Evolutionary conservation across 176 grass and related monocot species (phyloP).

Genomic region (Rhipidocladum racemiflorum): DNA sequence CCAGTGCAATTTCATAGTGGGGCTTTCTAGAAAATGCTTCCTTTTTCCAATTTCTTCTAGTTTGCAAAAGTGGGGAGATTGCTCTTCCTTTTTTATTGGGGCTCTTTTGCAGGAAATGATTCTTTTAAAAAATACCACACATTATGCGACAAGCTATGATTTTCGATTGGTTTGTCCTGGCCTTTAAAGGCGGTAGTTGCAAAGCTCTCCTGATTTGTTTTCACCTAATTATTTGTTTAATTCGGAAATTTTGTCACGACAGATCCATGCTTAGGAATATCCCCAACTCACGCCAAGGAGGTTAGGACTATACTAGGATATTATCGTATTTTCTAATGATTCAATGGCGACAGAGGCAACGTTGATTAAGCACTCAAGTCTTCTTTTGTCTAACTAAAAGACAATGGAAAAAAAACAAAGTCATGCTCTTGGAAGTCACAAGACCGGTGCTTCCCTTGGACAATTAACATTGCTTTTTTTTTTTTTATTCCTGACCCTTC

Average conservation of each 20-base stretch:
- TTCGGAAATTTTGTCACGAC: background rate
- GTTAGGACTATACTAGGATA: background rate
- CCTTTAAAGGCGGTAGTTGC: background rate
- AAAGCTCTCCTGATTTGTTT: constrained; percentile 12
- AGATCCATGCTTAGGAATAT: background rate
- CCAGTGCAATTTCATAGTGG: background rate
- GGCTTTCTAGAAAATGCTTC: background rate
- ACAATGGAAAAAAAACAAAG: background rate
- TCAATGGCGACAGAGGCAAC: background rate
- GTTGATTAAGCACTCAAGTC: background rate
- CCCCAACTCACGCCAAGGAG: constrained; percentile 5
- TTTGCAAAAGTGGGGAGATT: background rate
- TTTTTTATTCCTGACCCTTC: background rate
- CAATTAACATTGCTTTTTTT: background rate
- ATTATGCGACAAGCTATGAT: background rate
- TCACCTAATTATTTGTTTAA: background rate
- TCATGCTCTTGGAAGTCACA: constrained; percentile 2
- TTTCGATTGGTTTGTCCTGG: background rate
- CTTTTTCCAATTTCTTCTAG: background rate
- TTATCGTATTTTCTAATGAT: background rate
- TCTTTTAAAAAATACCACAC: background rate
- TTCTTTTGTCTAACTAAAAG: background rate
- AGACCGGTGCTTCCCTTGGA: background rate
- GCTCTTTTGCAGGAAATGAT: background rate
- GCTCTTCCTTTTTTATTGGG: too few species aligned